Evolutionary conservation across 805 yeast species (phyloP), one percentile per base, ranked within the genome.

Genomic region (Kluyveromyces siamensis): DNA sequence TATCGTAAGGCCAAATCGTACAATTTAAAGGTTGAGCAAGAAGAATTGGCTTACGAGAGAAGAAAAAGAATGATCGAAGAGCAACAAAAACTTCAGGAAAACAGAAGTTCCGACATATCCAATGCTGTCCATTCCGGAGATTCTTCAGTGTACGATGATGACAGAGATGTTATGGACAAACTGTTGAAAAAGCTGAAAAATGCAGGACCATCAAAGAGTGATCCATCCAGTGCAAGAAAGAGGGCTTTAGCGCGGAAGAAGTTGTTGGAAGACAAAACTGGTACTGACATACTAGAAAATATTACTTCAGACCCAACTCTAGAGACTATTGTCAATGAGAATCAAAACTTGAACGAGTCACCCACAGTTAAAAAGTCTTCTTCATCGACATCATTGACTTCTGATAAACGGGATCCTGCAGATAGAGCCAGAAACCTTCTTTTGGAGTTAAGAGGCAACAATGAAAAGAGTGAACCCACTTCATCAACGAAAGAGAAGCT

Each of bases 121-220:
- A 21, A 37, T 14, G 8, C 13, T 18, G 17, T 17, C 6, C 17
- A 36, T n/a, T 21, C 33, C 1, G 27, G 30, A 18, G 27, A 27
- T 2, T 8, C 16, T 43, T 48, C 13, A 8, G 36, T 33, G 2
- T 52, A 52, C 21, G 47, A 49, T 11, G 60, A 53, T 13, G 70
- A 64, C 41, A 58, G 66, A 38, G 77, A 72, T 11, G 81, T 88
- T 40, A 88, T 93, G 85, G 99, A 93, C 63, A 79, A 84, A 36
- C 72, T 93, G 44, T 73, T 93, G 50, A 95, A 89, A 63, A 87
- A 85, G 60, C 75, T 93, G 59, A 84, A 89, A 60, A 89, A 90
- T 16, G 87, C 93, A 0, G 95, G 91, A 1, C 86, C 93, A 10
- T 68, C 81, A 6, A 80, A 81, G 52, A 81, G 87, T 6, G 93